Evolutionary conservation across 345 rosid genomes (phyloP), one percentile per base, ranked within the genome.

Genomic region (Linum usitatissimum): DNA sequence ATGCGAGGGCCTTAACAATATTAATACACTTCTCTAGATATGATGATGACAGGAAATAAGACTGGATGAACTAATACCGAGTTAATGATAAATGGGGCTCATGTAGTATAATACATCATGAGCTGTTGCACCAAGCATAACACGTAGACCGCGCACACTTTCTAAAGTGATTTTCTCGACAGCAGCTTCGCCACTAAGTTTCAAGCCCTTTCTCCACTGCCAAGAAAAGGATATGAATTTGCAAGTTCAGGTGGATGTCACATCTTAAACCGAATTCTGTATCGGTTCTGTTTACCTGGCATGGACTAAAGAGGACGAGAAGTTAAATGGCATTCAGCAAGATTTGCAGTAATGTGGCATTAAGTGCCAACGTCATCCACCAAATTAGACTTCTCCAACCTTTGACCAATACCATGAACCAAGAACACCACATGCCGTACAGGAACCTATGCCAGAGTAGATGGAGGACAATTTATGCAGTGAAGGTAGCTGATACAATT

Each of bases 331-430:
- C 59, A 70, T 68, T 93, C 97, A 28, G 86, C 83, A 69, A 93
- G 90, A 75, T 66, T 71, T 53, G 84, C 84, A 10, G 99, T 84
- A 70, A 86, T 83, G 69, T 84, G 96, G 59, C 92, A 96, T 58
- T 86, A 90, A 69, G 82, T 83, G 66, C 79, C 80, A 57, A 93
- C 99, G 61, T 93, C 99, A 78, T 93, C 99, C 45, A 90, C 96
- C 81, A 93, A 82, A 71, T 87, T 93, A 61, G 99, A 93, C 67
- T 93, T 93, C 80, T 90, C 97, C 76, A 84, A 81, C 81, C 95
- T 82, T 78, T 93, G 99, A 66, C 99, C 99, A 63, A 93, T 90
- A 68, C 99, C 96, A 70, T 90, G 99, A 65, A 93, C 96, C 99
- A 93, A 90, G 71, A 93, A 93, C 42, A 93, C 99, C 54, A 93